Evolutionary conservation across 2,329 filamentous ascomycete genomes (phyloP).

Genomic region (Huntiella bhutanensis): DNA sequence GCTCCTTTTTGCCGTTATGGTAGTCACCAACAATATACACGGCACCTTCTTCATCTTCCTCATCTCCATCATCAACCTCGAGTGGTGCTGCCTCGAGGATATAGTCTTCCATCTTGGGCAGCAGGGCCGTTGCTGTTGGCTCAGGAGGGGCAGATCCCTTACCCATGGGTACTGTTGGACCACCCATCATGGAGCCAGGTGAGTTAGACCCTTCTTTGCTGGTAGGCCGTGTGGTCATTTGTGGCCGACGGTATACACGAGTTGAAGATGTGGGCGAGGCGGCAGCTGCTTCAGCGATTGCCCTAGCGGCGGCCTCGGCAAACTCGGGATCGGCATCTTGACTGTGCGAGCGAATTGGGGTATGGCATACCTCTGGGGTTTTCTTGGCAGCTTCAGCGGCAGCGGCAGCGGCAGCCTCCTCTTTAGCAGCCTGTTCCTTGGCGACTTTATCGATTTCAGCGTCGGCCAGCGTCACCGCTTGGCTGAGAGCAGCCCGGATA

Average conservation of each 20-base stretch:
- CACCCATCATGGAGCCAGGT: too few species aligned
- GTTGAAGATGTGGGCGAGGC: not conserved
- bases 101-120: constrained; percentile 8
- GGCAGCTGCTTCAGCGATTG: not conserved
- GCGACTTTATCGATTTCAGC: not conserved
- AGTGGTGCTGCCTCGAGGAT: not conserved
- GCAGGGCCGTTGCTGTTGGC: constrained; percentile 8
- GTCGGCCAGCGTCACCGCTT: not conserved
- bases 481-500: not conserved
- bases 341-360: not conserved
- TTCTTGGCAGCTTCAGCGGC: not conserved
- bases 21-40: constrained; percentile 6
- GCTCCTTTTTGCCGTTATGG: constrained; percentile 4
- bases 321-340: too few species aligned
- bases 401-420: not conserved
- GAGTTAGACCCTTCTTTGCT: not conserved
- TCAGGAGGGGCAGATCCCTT: constrained; percentile 7
- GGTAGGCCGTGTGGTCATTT: constrained; percentile 1
- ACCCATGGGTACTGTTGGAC: not conserved
- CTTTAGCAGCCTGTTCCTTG: not conserved
- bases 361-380: not conserved
- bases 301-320: not conserved
- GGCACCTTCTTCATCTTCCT: constrained; percentile 1
- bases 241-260: constrained; percentile 2
- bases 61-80: constrained; percentile 6